phyloP scores from a whole-genome alignment of 768 basidiomycete genomes.

The Tylopilus felleus region DNA sequence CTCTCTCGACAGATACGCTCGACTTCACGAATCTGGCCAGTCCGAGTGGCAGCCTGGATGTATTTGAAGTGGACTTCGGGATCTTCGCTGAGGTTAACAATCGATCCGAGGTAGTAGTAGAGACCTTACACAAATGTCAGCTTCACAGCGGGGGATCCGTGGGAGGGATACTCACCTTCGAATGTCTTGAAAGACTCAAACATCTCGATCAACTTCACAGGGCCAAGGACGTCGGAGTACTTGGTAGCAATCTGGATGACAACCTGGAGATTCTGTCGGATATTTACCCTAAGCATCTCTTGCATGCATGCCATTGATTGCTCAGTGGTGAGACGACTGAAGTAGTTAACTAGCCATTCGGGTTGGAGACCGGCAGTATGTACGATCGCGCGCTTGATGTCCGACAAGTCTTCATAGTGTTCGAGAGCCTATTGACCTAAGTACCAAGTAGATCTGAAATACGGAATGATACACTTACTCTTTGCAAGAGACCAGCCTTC shows the following conservation, averaged over 20 bases:
- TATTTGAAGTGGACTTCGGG: slow-evolving; percentile 99
- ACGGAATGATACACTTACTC: slow-evolving; percentile 49
- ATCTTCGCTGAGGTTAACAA: slow-evolving; percentile 96
- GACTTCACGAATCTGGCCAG: slow-evolving; percentile 97
- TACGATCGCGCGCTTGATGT: slow-evolving; percentile 97
- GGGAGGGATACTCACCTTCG: slow-evolving; percentile 56
- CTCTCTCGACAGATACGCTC: slow-evolving; percentile 98
- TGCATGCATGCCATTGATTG: slow-evolving; percentile 95
- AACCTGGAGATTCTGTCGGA: slow-evolving; percentile 94
- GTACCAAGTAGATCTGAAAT: background rate
- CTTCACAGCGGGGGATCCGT: background rate
- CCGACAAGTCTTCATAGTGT: slow-evolving; percentile 96
- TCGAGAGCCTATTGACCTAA: slow-evolving; percentile 77
- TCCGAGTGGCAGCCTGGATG: slow-evolving; percentile 97
- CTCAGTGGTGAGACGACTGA: slow-evolving; percentile 94
- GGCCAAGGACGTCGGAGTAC: slow-evolving; percentile 96
- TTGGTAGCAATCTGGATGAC: slow-evolving; percentile 98
- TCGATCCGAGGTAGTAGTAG: slow-evolving; percentile 97
- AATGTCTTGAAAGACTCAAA: slow-evolving; percentile 98
- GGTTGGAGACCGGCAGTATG: slow-evolving; percentile 81
- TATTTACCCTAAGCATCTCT: slow-evolving; percentile 96
- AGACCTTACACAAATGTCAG: slow-evolving; percentile 49
- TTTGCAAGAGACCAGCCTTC: slow-evolving; percentile 93
- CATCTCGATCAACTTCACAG: slow-evolving; percentile 97
- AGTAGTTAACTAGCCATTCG: slow-evolving; percentile 98